Percentiles rank a stretch among this genome's conserved stretches.
These are phyloP conservation scores for Arthrobotrys conoides DNA, from an alignment of 2,329 filamentous ascomycete species.

Conservation along the genomic window DNA sequence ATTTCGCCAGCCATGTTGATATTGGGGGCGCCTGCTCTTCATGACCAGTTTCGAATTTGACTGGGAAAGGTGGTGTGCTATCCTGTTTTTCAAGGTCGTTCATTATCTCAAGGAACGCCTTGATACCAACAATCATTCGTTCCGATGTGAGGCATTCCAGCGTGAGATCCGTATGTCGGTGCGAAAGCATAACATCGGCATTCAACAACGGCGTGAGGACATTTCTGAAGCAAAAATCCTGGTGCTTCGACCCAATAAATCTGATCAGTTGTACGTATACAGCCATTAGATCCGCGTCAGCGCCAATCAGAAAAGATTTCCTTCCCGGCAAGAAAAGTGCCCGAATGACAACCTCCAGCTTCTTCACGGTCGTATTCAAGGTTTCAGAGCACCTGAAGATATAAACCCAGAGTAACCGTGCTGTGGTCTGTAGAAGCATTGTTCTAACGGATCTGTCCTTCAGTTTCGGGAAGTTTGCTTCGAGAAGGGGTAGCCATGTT, in stretches of 20 bases:
- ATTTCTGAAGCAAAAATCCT: constrained; percentile 90
- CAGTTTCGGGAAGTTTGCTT: constrained; percentile 76
- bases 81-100: constrained; percentile 89
- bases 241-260: constrained; percentile 92
- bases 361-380: constrained; percentile 77
- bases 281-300: constrained; percentile 86
- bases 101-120: constrained; percentile 93
- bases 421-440: constrained; percentile 88
- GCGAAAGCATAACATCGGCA: constrained; percentile 76
- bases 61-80: constrained; percentile 85
- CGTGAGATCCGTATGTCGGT: constrained; percentile 70
- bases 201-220: constrained; percentile 97
- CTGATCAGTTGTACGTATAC: constrained; percentile 93
- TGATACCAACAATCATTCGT: constrained; percentile 95
- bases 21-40: constrained; percentile 64
- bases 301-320: constrained; percentile 79
- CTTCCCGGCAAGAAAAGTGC: constrained; percentile 85
- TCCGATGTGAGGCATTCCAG: constrained; percentile 96
- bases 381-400: constrained; percentile 86
- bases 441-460: constrained; percentile 86
- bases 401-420: constrained; percentile 93
- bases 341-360: constrained; percentile 89
- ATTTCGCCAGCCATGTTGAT: constrained; percentile 65
- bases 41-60: constrained; percentile 68
- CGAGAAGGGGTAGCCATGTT: constrained; percentile 88